These are phyloP conservation scores for Cladophialophora immunda DNA, from an alignment of 2,329 filamentous ascomycete species.

Conservation along the genomic window DNA sequence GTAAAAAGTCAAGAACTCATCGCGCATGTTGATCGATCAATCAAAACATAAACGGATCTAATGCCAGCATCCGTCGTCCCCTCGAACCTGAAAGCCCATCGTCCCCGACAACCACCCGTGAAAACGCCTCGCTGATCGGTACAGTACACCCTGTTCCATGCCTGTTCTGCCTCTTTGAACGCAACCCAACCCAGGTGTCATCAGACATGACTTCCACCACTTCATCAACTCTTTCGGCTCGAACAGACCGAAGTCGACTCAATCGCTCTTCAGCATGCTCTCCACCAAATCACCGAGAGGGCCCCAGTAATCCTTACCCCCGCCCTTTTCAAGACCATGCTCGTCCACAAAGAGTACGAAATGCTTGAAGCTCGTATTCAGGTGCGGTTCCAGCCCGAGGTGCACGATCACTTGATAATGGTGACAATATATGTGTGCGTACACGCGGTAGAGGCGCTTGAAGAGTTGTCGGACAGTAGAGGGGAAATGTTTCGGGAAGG, in stretches of 20 bases:
- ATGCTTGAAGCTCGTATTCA: constrained; percentile 99
- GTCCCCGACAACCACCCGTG: not conserved
- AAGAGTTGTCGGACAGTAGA: constrained; percentile 92
- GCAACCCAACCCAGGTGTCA: not conserved
- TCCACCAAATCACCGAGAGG: constrained; percentile 95
- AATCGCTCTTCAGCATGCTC: constrained; percentile 96
- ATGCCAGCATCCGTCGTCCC: constrained; percentile 2
- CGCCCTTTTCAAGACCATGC: constrained; percentile 77
- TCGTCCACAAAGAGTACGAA: constrained; percentile 99
- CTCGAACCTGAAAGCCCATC: not conserved
- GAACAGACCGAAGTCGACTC: not conserved
- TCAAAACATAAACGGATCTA: constrained; percentile 5
- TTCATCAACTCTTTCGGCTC: not conserved
- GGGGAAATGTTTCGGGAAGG: constrained; percentile 93
- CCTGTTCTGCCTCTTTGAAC: not conserved
- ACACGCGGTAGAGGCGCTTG: constrained; percentile 98
- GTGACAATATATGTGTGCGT: constrained; percentile 99
- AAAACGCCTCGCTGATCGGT: not conserved
- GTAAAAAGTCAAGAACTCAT: not conserved
- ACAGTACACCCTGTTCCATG: not conserved
- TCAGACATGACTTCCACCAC: not conserved
- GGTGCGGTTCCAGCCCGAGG: constrained; percentile 91
- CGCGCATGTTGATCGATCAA: constrained; percentile 2
- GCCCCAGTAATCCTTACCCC: constrained; percentile 96
- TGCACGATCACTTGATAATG: constrained; percentile 97